Percentiles rank a stretch among this genome's conserved stretches.
These are phyloP conservation scores for Neurospora intermedia DNA, from an alignment of 495 filamentous ascomycete species.

Conservation along the genomic window DNA sequence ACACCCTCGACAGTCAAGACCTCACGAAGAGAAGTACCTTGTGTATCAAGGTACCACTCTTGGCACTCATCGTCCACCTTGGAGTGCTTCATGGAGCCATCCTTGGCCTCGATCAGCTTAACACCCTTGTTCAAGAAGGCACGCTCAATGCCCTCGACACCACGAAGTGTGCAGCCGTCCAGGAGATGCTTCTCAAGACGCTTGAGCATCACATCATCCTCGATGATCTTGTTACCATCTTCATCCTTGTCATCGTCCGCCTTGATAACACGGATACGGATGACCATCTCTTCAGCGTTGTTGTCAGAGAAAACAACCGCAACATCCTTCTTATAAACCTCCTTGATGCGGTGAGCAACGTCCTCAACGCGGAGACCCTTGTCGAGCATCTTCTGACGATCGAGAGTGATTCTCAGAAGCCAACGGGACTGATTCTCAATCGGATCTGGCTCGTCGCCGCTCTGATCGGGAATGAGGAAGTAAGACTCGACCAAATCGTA, in stretches of 20 bases:
- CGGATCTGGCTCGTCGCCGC: conserved; percentile 55
- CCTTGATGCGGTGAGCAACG: conserved; percentile 80
- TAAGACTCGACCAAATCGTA: conserved; percentile 92
- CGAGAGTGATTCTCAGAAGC: conserved; percentile 89
- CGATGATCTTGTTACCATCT: conserved; percentile 67
- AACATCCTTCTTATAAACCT: conserved; percentile 74
- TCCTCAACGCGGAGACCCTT: conserved; percentile 88
- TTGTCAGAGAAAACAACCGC: conserved; percentile 96
- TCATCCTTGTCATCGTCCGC: conserved; percentile 59
- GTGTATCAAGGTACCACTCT: conserved; percentile 93
- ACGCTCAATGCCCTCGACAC: conserved; percentile 75
- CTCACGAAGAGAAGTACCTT: conserved; percentile 70
- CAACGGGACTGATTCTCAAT: conserved; percentile 78
- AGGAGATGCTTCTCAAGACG: conserved; percentile 81
- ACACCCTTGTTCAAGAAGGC: conserved; percentile 84
- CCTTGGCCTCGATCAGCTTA: conserved; percentile 47
- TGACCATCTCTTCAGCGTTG: conserved; percentile 90
- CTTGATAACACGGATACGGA: conserved; percentile 78
- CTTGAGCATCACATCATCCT: conserved; percentile 85
- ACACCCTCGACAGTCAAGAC: conserved; percentile 83
- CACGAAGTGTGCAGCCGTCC: conserved; percentile 79
- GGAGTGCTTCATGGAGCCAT: conserved; percentile 57
- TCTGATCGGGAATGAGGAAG: conserved; percentile 76
- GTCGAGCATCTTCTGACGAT: conserved; percentile 85
- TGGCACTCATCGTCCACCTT: conserved; percentile 61